Conservation (phyloP, 257 asterid species). For the Salvia miltiorrhiza region DNA sequence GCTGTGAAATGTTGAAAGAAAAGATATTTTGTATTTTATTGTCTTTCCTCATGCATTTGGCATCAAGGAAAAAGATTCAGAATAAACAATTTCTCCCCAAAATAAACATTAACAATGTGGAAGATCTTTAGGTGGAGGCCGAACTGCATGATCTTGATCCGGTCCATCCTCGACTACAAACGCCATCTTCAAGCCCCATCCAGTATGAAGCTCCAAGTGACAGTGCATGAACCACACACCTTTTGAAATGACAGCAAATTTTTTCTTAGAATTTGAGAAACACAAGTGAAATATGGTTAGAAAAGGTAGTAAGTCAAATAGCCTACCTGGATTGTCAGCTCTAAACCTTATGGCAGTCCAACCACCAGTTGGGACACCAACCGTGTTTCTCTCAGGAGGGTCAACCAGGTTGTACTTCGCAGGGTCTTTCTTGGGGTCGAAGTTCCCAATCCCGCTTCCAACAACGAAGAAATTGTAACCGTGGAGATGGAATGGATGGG, state of each 20-base stretch:
- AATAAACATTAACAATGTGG: slow-evolving; percentile 30
- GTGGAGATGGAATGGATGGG: slow-evolving; percentile 36
- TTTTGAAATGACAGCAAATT: neutral
- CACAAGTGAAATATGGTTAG: neutral
- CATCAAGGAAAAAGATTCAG: slow-evolving; percentile 2
- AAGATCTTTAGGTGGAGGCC: slow-evolving; percentile 42
- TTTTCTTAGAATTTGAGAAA: neutral
- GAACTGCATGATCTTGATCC: slow-evolving; percentile 15
- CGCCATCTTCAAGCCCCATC: slow-evolving; percentile 38
- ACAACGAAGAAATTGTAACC: slow-evolving; percentile 40
- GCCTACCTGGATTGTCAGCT: slow-evolving; percentile 39
- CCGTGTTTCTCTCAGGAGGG: slow-evolving; percentile 37
- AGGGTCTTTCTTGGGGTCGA: slow-evolving; percentile 26
- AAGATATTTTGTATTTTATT: neutral
- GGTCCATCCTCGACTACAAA: slow-evolving; percentile 38
- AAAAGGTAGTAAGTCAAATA: neutral
- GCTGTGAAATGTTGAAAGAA: no score
- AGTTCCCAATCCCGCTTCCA: slow-evolving; percentile 37
- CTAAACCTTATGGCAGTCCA: slow-evolving; percentile 37
- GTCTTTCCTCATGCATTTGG: slow-evolving; percentile 13
- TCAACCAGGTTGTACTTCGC: slow-evolving; percentile 24
- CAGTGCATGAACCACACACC: slow-evolving; percentile 42
- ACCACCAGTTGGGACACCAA: slow-evolving; percentile 35
- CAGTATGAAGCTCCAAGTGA: slow-evolving; percentile 37
- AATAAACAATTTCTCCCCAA: slow-evolving; percentile 1